Conservation (phyloP, 306 rosid species). For the Carpinus fangiana region DNA sequence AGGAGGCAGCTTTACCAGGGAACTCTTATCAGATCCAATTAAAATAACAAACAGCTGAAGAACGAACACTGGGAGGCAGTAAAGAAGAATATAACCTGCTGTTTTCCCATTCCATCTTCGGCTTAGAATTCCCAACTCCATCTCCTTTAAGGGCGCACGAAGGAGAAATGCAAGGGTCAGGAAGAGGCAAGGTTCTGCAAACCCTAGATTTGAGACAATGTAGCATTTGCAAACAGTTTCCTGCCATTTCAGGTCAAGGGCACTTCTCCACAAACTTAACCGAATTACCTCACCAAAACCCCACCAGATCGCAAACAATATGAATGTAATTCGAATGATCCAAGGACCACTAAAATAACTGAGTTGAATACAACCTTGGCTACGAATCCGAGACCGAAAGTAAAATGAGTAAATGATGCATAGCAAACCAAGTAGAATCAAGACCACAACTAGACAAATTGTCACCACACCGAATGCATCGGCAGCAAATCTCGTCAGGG, state of each 20-base stretch:
- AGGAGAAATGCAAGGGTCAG: conserved; percentile 89
- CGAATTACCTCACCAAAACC: conserved; percentile 85
- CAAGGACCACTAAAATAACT: conserved; percentile 95
- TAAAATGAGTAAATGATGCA: conserved; percentile 82
- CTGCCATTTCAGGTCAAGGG: conserved; percentile 74
- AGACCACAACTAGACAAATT: conserved; percentile 81
- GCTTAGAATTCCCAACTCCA: conserved; percentile 82
- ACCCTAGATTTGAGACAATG: conserved; percentile 90
- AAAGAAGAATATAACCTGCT: conserved; percentile 70
- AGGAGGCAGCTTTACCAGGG: conserved; percentile 47
- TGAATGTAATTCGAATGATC: conserved; percentile 80
- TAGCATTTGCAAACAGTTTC: conserved; percentile 88
- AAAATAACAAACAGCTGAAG: conserved; percentile 79
- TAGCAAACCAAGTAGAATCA: conserved; percentile 75
- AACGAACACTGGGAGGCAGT: conserved; percentile 75
- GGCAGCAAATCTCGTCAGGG: conserved; percentile 95
- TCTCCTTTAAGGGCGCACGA: conserved; percentile 79
- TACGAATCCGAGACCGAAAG: conserved; percentile 77
- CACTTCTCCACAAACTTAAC: conserved; percentile 61
- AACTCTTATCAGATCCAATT: conserved; percentile 59
- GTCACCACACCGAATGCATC: conserved; percentile 99
- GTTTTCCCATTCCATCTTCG: conserved; percentile 77
- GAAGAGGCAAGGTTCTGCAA: conserved; percentile 98
- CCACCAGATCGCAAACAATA: conserved; percentile 91
- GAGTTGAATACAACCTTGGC: conserved; percentile 66